A percentile compares a stretch with the other conserved stretches of the same genome.
Evolutionary conservation across 352 stramenopile species (phyloP).

Genomic region (Pythium aquatile): DNA sequence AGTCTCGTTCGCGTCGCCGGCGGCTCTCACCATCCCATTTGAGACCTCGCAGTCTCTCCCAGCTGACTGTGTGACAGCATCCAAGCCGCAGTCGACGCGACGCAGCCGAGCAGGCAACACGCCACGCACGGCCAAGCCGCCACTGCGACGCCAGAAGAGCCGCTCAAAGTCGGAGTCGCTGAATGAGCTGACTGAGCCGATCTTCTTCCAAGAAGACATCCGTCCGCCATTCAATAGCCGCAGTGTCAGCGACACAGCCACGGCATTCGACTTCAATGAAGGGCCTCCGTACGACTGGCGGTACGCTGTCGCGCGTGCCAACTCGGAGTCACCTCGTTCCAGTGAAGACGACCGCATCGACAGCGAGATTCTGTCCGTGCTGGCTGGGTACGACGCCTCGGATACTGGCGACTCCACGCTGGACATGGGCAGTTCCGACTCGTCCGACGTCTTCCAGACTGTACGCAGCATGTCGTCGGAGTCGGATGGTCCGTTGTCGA

Average conservation of each 20-base stretch:
- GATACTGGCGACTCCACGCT: constrained; percentile 34
- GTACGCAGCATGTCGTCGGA: constrained; percentile 8
- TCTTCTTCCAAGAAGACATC: constrained; percentile 31
- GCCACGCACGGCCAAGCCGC: constrained; percentile 33
- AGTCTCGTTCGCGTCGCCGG: constrained; percentile 32
- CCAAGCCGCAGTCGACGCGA: constrained; percentile 17
- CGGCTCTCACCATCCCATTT: constrained; percentile 3
- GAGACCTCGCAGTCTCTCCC: not conserved
- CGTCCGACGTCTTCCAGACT: constrained; percentile 8
- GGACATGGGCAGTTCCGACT: constrained; percentile 11
- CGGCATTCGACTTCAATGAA: constrained; percentile 21
- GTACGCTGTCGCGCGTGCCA: constrained; percentile 22
- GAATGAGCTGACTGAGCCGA: constrained; percentile 28
- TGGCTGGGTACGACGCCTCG: constrained; percentile 46
- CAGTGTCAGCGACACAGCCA: constrained; percentile 36
- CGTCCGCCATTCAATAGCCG: constrained; percentile 28
- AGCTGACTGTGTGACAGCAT: not conserved
- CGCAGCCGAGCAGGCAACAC: constrained; percentile 37
- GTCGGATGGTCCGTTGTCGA: not conserved
- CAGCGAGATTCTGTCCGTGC: constrained; percentile 71
- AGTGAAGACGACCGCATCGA: constrained; percentile 71
- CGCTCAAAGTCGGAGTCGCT: constrained; percentile 70
- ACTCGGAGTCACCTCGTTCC: constrained; percentile 31
- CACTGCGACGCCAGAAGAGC: constrained; percentile 37
- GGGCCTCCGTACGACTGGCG: constrained; percentile 23